These are phyloP conservation scores for Magnusiomyces suaveolens DNA, from an alignment of 1,139 yeast genomes.

Conservation along the genomic window DNA sequence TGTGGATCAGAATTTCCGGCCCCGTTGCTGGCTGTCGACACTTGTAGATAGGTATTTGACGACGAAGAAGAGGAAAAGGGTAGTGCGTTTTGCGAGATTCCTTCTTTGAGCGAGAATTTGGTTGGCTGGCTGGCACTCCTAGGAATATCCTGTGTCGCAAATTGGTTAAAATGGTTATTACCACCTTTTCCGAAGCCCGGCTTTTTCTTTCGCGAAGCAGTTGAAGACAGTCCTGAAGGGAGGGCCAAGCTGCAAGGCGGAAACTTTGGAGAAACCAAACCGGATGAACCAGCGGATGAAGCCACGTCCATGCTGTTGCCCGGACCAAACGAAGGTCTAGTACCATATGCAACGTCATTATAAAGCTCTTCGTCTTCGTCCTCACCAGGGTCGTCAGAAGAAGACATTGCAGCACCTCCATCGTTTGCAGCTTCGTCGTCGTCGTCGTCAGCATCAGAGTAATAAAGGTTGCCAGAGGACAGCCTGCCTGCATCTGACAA, in stretches of 20 bases:
- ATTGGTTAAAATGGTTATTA: too few species aligned
- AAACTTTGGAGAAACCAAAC: not conserved
- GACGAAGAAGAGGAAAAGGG: too few species aligned
- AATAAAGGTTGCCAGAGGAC: slow-evolving; percentile 52
- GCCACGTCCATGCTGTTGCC: not conserved
- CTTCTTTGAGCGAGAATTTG: too few species aligned
- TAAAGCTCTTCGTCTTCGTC: not conserved
- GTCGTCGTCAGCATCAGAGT: slow-evolving; percentile 1
- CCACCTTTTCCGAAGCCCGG: not conserved
- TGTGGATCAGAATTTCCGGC: not conserved
- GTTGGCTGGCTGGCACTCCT: too few species aligned
- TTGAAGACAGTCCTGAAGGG: not conserved
- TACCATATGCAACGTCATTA: not conserved
- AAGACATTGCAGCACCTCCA: not conserved
- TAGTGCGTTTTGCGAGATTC: too few species aligned
- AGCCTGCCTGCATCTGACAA: slow-evolving; percentile 88
- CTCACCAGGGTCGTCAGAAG: not conserved
- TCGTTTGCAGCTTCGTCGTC: slow-evolving; percentile 3
- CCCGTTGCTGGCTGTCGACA: not conserved
- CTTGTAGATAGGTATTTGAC: not conserved
- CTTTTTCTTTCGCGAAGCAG: not conserved
- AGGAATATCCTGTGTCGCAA: too few species aligned
- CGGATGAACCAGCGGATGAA: not conserved
- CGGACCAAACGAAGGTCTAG: not conserved
- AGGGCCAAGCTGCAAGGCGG: not conserved